Evolutionary conservation across 768 basidiomycete species (phyloP), one percentile per base, ranked within the genome.

Genomic region (Trametes villosa): DNA sequence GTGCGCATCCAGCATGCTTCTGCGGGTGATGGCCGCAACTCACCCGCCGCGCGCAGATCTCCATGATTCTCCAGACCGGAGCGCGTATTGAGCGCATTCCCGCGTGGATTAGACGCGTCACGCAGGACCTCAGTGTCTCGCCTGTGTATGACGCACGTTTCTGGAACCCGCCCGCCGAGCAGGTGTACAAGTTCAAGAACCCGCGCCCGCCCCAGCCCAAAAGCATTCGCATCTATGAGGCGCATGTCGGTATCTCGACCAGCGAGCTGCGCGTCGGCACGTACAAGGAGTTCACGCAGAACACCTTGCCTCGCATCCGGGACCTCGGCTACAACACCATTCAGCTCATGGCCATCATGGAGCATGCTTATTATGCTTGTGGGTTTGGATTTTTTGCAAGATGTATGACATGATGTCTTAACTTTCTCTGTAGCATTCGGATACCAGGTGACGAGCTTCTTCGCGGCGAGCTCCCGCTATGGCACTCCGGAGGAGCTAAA

Each of bases 341-440:
- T 64, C 97, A 99, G 76, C 82, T 98, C 67, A 99, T 99, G 97
- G 97, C 94, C 17, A 81, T 97, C 60, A 96, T 97, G 94, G 95
- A 97, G 72, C 95, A 98, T 71, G 92, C 96, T 2, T 98, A 98
- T 74, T 98, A 98, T 75, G 95, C 95, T 63, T 98, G 94, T 95
- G 67, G 68, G 91, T 76, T 34, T 95, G 67, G 68, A 90, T 76
- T 34, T 30, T 50, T 22, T 24, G n/a, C 55, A 53, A 36, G 52
- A 24, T 44, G 49, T n/a, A 30, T 41, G 34, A 40, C 36, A 38
- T 1, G 4, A 24, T 7, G 20, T 47, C 17, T 18, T 40, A 2
- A 46, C 24, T 9, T 8, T 12, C 9, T 11, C 31, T 65, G 50
- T 51, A 96, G 94, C 96, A 1, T 99, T 99, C 71, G 97, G 97